Percentiles rank a stretch among this genome's conserved stretches.
These are phyloP conservation scores for Xylaria sp. DNA, from an alignment of 2,329 filamentous ascomycete genomes.

Conservation along the genomic window DNA sequence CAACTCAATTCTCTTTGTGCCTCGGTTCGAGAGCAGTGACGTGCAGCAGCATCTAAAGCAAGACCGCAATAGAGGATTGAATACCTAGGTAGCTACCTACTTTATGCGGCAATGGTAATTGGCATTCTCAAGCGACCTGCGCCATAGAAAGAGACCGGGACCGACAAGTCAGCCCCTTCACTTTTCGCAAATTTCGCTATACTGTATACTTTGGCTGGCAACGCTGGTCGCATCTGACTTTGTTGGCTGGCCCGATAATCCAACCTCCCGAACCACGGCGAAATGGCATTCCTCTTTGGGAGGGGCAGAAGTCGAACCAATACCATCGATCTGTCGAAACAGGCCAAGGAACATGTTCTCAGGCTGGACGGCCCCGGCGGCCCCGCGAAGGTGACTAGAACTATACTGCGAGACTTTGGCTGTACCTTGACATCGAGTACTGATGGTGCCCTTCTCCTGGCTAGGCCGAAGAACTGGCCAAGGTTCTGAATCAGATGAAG, in stretches of 20 bases:
- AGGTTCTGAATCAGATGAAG: constrained; percentile 91
- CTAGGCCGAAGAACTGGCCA: constrained; percentile 87
- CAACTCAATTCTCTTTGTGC: constrained; percentile 23
- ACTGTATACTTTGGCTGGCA: constrained; percentile 22
- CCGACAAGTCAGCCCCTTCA: constrained; percentile 8
- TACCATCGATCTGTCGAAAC: constrained; percentile 65
- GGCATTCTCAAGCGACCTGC: constrained; percentile 16
- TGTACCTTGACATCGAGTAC: constrained; percentile 29
- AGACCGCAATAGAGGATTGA: constrained; percentile 17
- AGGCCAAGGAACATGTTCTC: constrained; percentile 65
- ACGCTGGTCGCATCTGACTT: constrained; percentile 20
- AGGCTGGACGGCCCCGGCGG: constrained; percentile 64
- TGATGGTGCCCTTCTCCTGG: constrained; percentile 43
- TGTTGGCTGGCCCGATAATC: constrained; percentile 3
- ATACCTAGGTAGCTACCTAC: constrained; percentile 9
- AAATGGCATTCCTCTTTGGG: constrained; percentile 68
- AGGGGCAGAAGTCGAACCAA: constrained; percentile 63
- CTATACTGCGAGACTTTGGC: constrained; percentile 22
- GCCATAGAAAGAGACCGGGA: constrained; percentile 10
- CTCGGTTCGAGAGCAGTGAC: constrained; percentile 21
- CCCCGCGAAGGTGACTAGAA: constrained; percentile 57
- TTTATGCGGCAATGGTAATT: constrained; percentile 25
- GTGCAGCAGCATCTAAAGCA: constrained; percentile 20
- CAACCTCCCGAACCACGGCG: constrained; percentile 13
- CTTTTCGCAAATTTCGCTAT: constrained; percentile 2